Evolutionary conservation across 371 early-diverging fungal genomes (phyloP).

Genomic region (Umbelopsis sp.): DNA sequence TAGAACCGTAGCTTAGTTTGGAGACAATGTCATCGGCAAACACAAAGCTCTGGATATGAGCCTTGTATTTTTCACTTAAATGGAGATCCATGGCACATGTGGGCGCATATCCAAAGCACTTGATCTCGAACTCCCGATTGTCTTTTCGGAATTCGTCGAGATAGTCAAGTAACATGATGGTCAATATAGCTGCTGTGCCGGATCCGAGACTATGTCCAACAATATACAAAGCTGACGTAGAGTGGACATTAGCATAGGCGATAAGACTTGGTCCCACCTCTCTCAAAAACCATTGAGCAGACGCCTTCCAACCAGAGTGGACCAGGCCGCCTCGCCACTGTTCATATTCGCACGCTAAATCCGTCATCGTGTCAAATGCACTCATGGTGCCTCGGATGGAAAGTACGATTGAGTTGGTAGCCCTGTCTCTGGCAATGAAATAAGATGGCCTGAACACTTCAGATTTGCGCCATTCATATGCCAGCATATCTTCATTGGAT

Average conservation of each 20-base stretch:
- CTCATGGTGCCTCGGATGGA: conserved; percentile 88
- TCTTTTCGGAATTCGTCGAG: conserved; percentile 55
- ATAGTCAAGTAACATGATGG: conserved; percentile 74
- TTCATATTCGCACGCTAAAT: conserved; percentile 85
- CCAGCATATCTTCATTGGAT: conserved; percentile 72
- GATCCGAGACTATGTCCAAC: conserved; percentile 89
- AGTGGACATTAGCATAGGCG: conserved; percentile 66
- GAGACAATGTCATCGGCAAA: conserved; percentile 57
- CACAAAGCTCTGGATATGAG: conserved; percentile 47
- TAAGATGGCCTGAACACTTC: conserved; percentile 82
- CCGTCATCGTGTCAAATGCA: conserved; percentile 82
- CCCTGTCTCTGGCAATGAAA: conserved; percentile 75
- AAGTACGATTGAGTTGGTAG: conserved; percentile 72
- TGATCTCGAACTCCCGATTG: conserved; percentile 38
- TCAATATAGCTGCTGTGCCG: conserved; percentile 76
- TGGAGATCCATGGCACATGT: conserved; percentile 50
- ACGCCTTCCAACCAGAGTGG: conserved; percentile 78
- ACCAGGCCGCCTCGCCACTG: conserved; percentile 87
- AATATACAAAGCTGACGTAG: conserved; percentile 64
- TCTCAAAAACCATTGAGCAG: conserved; percentile 80
- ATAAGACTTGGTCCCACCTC: conserved; percentile 72
- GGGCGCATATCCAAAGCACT: conserved; percentile 53
- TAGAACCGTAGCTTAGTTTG: conserved; percentile 53
- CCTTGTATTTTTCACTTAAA: conserved; percentile 48
- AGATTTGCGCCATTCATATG: conserved; percentile 73